Conservation (phyloP, 2,329 filamentous ascomycete species). For the Diatrype stigma region DNA sequence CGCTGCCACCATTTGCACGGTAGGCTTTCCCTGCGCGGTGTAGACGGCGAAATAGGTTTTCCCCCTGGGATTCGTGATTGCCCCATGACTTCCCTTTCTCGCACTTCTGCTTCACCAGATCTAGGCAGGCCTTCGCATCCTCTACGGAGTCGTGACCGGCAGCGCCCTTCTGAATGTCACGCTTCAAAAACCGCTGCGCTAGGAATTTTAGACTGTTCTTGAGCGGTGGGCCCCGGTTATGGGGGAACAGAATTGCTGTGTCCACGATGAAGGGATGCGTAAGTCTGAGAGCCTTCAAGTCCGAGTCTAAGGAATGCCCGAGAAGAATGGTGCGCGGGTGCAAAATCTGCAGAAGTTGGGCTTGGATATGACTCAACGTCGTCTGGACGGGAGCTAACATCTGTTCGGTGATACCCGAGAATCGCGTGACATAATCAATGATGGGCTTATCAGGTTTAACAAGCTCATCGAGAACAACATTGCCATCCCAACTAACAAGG, state of each 20-base stretch:
- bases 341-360: slow-evolving; percentile 67
- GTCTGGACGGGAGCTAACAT: slow-evolving; percentile 83
- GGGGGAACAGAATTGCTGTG: slow-evolving; percentile 84
- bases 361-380: slow-evolving; percentile 76
- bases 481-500: slow-evolving; percentile 79
- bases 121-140: slow-evolving; percentile 85
- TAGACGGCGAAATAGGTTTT: slow-evolving; percentile 86
- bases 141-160: slow-evolving; percentile 86
- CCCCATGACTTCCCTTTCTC: slow-evolving; percentile 89
- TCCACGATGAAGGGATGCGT: slow-evolving; percentile 93
- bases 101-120: slow-evolving; percentile 92
- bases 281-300: slow-evolving; percentile 77
- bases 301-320: slow-evolving; percentile 78
- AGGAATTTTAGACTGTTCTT: slow-evolving; percentile 92
- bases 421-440: slow-evolving; percentile 85
- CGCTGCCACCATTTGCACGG: slow-evolving; percentile 55
- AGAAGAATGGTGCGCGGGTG: slow-evolving; percentile 69
- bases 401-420: slow-evolving; percentile 85
- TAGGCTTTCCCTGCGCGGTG: slow-evolving; percentile 59
- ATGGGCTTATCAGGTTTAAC: slow-evolving; percentile 90
- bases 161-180: slow-evolving; percentile 79
- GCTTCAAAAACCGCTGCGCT: slow-evolving; percentile 75
- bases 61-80: slow-evolving; percentile 69
- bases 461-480: slow-evolving; percentile 78
- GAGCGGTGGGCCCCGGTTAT: slow-evolving; percentile 81